phyloP scores from a whole-genome alignment of 2,329 filamentous ascomycete species.

The Leptographium radiaticola region DNA sequence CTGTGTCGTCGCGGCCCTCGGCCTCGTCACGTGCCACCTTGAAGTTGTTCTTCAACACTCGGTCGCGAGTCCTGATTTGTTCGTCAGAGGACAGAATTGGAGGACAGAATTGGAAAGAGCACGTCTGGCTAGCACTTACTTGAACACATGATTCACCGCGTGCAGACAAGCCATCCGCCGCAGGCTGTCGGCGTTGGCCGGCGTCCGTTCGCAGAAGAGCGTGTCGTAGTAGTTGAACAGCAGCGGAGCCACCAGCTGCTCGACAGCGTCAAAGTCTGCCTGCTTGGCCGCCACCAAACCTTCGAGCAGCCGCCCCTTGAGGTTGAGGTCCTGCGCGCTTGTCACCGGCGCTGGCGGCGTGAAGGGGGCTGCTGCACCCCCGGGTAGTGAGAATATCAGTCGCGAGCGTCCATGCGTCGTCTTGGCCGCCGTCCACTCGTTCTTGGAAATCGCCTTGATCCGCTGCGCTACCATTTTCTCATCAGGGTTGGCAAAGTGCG shows the following conservation, averaged over 20 bases:
- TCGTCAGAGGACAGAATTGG: slow-evolving; percentile 5
- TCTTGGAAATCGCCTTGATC: slow-evolving; percentile 35
- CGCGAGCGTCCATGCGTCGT: slow-evolving; percentile 32
- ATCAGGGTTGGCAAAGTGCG: slow-evolving; percentile 61
- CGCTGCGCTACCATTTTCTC: slow-evolving; percentile 42
- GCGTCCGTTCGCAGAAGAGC: slow-evolving; percentile 59
- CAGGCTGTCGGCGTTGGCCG: slow-evolving; percentile 54
- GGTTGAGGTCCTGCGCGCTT: slow-evolving; percentile 35
- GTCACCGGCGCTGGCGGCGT: slow-evolving; percentile 22
- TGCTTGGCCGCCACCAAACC: slow-evolving; percentile 36
- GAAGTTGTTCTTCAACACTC: slow-evolving; percentile 84
- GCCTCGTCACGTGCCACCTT: slow-evolving; percentile 56
- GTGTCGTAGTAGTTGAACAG: slow-evolving; percentile 77
- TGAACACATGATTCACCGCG: slow-evolving; percentile 82
- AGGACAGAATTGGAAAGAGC: too few relatives aligned
- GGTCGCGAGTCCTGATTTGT: slow-evolving; percentile 57
- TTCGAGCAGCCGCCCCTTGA: slow-evolving; percentile 58
- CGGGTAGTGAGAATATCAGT: slow-evolving; percentile 32
- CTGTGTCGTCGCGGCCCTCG: slow-evolving; percentile 48
- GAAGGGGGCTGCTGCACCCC: slow-evolving; percentile 15
- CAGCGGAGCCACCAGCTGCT: slow-evolving; percentile 53
- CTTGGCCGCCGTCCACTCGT: slow-evolving; percentile 38
- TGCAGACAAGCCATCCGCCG: slow-evolving; percentile 68
- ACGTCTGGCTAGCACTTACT: slow-evolving; percentile 32
- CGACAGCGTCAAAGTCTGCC: slow-evolving; percentile 44